Conservation (phyloP, 2,329 filamentous ascomycete species). For the Aspergillus pseudonomiae region DNA sequence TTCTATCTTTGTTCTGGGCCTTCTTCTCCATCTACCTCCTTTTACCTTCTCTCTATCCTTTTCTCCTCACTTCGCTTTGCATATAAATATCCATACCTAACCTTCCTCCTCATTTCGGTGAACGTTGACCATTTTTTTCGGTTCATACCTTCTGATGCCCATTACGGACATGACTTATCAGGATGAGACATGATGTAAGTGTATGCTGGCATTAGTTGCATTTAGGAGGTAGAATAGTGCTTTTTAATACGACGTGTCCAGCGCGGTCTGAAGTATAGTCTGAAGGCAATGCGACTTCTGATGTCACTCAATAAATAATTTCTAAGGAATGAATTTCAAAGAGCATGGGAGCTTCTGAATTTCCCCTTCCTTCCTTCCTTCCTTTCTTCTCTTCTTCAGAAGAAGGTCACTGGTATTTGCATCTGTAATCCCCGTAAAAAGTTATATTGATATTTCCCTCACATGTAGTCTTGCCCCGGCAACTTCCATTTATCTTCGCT, state of each 20-base stretch:
- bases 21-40: not conserved
- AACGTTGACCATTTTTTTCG: not conserved
- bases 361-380: too few relatives aligned
- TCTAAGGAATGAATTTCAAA: not conserved
- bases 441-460: too few relatives aligned
- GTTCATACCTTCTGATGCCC: not conserved
- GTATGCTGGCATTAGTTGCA: not conserved
- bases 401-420: too few relatives aligned
- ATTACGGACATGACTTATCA: not conserved
- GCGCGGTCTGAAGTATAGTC: not conserved
- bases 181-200: slow-evolving; percentile 5
- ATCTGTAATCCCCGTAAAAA: too few relatives aligned
- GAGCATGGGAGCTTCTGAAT: not conserved
- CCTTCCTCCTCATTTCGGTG: not conserved
- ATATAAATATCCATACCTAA: not conserved
- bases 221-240: slow-evolving; percentile 1
- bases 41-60: not conserved
- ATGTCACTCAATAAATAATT: not conserved
- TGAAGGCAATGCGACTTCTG: not conserved
- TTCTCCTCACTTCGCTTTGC: not conserved
- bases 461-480: too few relatives aligned
- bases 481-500: too few relatives aligned
- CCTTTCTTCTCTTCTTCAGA: too few relatives aligned
- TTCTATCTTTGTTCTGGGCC: not conserved
- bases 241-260: not conserved